These are phyloP conservation scores for Corchorus capsularis DNA, from an alignment of 345 rosid genomes.

Conservation along the genomic window DNA sequence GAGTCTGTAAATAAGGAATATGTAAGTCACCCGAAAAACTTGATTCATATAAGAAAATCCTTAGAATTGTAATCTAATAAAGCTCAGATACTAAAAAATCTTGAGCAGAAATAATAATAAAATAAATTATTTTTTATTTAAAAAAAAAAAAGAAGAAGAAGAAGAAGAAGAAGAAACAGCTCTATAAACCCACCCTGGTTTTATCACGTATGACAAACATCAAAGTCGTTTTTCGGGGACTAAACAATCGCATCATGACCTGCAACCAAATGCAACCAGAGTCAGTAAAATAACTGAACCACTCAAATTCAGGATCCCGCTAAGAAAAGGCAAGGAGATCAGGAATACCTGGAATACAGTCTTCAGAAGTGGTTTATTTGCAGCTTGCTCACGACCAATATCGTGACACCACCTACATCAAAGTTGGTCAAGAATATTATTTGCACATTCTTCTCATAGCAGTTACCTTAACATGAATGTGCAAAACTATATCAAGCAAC, in stretches of 20 bases:
- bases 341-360: constrained; percentile 91
- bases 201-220: constrained; percentile 99
- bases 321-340: constrained; percentile 15
- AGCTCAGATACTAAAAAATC: neutral
- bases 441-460: constrained; percentile 12
- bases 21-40: constrained; percentile 17
- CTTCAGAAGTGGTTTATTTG: constrained; percentile 96
- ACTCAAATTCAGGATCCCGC: constrained; percentile 20
- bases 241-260: constrained; percentile 99
- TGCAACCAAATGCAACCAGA: constrained; percentile 37
- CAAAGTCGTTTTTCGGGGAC: constrained; percentile 98
- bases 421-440: constrained; percentile 26
- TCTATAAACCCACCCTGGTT: constrained; percentile 63
- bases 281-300: constrained; percentile 16
- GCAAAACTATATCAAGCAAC: neutral
- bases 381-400: constrained; percentile 99
- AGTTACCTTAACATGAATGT: neutral
- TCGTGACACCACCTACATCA: constrained; percentile 97
- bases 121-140: no score
- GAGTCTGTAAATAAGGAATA: constrained; percentile 64
- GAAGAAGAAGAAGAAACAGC: no score
- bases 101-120: neutral
- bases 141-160: no score
- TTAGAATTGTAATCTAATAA: neutral
- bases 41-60: neutral